A percentile compares a stretch with the other conserved stretches of the same genome.
These are phyloP conservation scores for Xylaria arbuscula DNA, from an alignment of 2,329 filamentous ascomycete species.

Conservation along the genomic window DNA sequence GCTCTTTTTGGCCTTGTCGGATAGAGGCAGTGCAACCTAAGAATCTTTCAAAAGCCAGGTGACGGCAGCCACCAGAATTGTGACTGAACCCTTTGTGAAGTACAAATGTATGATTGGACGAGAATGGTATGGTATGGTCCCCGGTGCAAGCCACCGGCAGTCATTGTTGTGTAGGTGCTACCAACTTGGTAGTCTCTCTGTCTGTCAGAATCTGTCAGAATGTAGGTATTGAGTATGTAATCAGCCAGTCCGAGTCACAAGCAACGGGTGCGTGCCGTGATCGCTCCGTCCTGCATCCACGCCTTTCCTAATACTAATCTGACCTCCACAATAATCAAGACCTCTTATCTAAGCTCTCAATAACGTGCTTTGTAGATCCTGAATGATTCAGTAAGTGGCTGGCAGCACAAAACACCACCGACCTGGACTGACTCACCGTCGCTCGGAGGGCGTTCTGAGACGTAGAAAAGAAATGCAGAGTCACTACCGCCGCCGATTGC, in stretches of 20 bases:
- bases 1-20: no score
- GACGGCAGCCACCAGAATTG: no score
- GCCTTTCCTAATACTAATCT: slow-evolving; percentile 26
- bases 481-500: background rate
- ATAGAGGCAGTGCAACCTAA: no score
- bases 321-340: background rate
- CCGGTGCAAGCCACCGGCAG: no score
- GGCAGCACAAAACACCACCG: background rate
- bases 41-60: no score
- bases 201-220: no score
- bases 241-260: background rate
- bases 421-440: slow-evolving; percentile 10
- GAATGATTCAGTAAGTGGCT: background rate
- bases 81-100: no score
- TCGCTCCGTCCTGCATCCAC: background rate
- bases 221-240: background rate
- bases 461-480: background rate
- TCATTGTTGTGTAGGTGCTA: no score
- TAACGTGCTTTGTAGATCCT: background rate
- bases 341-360: background rate
- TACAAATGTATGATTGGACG: background rate
- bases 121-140: no score
- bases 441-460: background rate
- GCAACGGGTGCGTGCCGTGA: background rate
- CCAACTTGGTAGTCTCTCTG: no score